Conservation (phyloP, 2,329 filamentous ascomycete species). For the Fusarium illudens region DNA sequence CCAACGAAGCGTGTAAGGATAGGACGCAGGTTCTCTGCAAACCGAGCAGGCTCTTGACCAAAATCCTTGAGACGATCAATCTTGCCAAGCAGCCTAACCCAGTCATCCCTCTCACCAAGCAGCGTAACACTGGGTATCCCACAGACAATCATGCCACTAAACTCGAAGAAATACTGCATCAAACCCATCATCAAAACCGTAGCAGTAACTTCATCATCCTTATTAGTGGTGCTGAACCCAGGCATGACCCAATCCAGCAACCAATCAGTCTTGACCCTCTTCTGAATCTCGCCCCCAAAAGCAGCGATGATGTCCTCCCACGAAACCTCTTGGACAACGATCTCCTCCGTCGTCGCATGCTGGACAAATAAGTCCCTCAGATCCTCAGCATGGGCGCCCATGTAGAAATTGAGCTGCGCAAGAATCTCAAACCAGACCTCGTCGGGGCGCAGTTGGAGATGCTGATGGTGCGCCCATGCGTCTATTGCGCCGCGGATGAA, state of each 20-base stretch:
- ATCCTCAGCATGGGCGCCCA: slow-evolving; percentile 57
- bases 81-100: slow-evolving; percentile 50
- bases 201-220: slow-evolving; percentile 51
- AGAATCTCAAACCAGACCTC: slow-evolving; percentile 66
- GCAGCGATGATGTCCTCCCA: slow-evolving; percentile 42
- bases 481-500: slow-evolving; percentile 56
- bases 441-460: slow-evolving; percentile 60
- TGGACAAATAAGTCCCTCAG: slow-evolving; percentile 56
- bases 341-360: slow-evolving; percentile 53
- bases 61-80: slow-evolving; percentile 55
- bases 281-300: slow-evolving; percentile 53
- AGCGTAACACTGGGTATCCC: slow-evolving; percentile 55
- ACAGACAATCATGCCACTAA: slow-evolving; percentile 49
- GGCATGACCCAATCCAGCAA: slow-evolving; percentile 54
- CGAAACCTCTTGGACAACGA: slow-evolving; percentile 42
- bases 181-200: slow-evolving; percentile 56
- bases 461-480: slow-evolving; percentile 60
- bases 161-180: slow-evolving; percentile 52
- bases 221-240: slow-evolving; percentile 53
- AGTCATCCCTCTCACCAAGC: slow-evolving; percentile 51
- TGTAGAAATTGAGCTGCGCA: slow-evolving; percentile 60
- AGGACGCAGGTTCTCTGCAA: slow-evolving; percentile 51
- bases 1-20: slow-evolving; percentile 56
- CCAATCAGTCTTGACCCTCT: slow-evolving; percentile 51
- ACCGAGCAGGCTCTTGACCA: slow-evolving; percentile 53